Conservation (phyloP, 106 monocot species). For the Xerophyta viscosa region DNA sequence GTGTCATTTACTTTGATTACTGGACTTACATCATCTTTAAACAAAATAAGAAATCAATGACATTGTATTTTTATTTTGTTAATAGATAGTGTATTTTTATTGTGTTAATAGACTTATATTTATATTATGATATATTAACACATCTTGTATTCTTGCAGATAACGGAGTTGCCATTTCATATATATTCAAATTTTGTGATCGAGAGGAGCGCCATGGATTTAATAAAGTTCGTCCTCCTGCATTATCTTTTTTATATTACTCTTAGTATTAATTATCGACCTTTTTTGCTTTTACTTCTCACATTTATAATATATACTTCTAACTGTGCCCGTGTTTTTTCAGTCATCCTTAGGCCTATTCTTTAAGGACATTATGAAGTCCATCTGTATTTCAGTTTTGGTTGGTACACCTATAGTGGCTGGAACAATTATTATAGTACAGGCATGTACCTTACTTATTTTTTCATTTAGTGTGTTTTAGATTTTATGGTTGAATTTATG, state of each 20-base stretch:
- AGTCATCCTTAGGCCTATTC: slow-evolving; percentile 96
- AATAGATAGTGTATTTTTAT: too few species aligned
- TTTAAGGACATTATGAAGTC: slow-evolving; percentile 80
- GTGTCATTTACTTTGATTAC: too few species aligned
- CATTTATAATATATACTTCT: background rate
- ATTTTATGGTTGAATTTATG: background rate
- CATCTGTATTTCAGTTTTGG: slow-evolving; percentile 58
- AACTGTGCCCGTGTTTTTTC: slow-evolving; percentile 15
- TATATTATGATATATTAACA: background rate
- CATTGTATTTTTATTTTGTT: too few species aligned
- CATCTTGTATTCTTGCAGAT: slow-evolving; percentile 42
- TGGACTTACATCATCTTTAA: too few species aligned
- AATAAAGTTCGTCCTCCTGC: slow-evolving; percentile 59
- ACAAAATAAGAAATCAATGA: too few species aligned
- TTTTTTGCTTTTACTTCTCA: background rate
- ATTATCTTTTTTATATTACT: slow-evolving; percentile 1
- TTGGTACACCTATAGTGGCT: slow-evolving; percentile 92
- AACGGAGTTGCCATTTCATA: slow-evolving; percentile 90
- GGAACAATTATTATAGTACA: slow-evolving; percentile 82
- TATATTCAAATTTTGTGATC: slow-evolving; percentile 94
- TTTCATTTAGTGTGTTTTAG: background rate
- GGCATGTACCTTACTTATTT: slow-evolving; percentile 21
- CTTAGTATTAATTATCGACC: background rate
- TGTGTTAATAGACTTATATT: background rate
- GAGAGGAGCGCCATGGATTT: slow-evolving; percentile 98